phyloP scores from a whole-genome alignment of 2,329 filamentous ascomycete species.

The Colletotrichum sp. region DNA sequence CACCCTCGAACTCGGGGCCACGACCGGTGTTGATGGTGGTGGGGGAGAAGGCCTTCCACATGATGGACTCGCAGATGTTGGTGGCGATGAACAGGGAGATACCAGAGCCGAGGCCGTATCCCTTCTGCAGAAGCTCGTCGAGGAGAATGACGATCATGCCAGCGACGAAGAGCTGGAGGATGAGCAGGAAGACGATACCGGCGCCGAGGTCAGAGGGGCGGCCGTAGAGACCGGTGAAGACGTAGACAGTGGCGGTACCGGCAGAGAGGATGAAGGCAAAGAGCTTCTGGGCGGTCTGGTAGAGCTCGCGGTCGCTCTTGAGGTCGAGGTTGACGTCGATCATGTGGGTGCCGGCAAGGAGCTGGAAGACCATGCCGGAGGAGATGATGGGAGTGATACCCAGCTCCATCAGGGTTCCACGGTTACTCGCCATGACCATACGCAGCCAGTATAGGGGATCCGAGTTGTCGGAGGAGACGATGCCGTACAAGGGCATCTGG shows the following conservation, averaged over 20 bases:
- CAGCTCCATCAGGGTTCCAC: constrained; percentile 93
- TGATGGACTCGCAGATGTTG: constrained; percentile 99
- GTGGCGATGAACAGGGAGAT: constrained; percentile 99
- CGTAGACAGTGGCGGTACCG: constrained; percentile 96
- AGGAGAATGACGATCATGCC: constrained; percentile 99
- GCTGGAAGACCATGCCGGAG: constrained; percentile 99
- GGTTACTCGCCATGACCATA: constrained; percentile 99
- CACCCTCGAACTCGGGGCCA: constrained; percentile 98
- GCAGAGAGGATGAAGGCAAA: constrained; percentile 98
- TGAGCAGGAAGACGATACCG: constrained; percentile 96
- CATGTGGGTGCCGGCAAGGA: constrained; percentile 98
- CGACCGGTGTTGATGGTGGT: constrained; percentile 99
- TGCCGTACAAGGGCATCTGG: constrained; percentile 99
- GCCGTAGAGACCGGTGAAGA: constrained; percentile 97
- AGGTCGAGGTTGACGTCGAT: constrained; percentile 99
- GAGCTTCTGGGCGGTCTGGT: constrained; percentile 99
- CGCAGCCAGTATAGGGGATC: constrained; percentile 99
- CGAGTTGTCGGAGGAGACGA: constrained; percentile 97
- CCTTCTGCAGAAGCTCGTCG: constrained; percentile 98
- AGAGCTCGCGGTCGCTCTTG: constrained; percentile 99
- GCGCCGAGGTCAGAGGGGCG: constrained; percentile 95
- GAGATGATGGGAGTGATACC: constrained; percentile 99
- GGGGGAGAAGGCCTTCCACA: constrained; percentile 99
- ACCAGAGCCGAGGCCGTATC: constrained; percentile 96
- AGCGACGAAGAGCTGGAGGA: constrained; percentile 96